Evolutionary conservation across 2,329 filamentous ascomycete genomes (phyloP).

Genomic region (Lasiodiplodia hormozganensis): DNA sequence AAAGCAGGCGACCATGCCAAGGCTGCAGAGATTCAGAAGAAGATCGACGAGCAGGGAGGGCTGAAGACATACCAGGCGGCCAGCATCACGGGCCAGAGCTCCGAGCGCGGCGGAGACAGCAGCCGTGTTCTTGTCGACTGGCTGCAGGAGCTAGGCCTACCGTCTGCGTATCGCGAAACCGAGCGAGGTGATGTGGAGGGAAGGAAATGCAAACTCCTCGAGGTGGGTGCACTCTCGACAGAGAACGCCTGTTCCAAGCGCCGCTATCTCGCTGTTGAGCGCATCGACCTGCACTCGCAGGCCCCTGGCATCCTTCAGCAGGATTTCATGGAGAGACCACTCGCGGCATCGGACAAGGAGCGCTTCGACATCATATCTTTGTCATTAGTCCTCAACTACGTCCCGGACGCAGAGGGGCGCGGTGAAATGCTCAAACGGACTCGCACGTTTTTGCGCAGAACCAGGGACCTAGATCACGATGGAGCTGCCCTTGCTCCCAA

Average conservation of each 20-base stretch:
- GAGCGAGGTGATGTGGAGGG: constrained; percentile 27
- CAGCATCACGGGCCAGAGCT: constrained; percentile 67
- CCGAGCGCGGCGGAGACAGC: constrained; percentile 68
- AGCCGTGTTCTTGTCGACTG: constrained; percentile 66
- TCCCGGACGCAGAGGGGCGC: constrained; percentile 75
- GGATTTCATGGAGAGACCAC: constrained; percentile 89
- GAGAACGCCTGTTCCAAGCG: constrained; percentile 81
- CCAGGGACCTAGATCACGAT: constrained; percentile 6
- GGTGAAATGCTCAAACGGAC: constrained; percentile 77
- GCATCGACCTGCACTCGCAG: constrained; percentile 92
- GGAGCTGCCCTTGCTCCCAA: constrained; percentile 31
- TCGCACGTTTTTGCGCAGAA: constrained; percentile 41
- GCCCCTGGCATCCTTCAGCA: constrained; percentile 81
- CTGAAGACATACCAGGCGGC: constrained; percentile 67
- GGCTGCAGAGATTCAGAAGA: constrained; percentile 52
- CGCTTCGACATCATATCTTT: constrained; percentile 90
- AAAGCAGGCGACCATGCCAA: constrained; percentile 49
- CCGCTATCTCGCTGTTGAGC: constrained; percentile 72
- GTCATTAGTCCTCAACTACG: constrained; percentile 92
- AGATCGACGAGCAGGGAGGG: constrained; percentile 65
- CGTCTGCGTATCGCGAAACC: constrained; percentile 13
- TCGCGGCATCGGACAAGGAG: constrained; percentile 68
- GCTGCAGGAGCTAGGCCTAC: constrained; percentile 49
- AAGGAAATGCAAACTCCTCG: constrained; percentile 70
- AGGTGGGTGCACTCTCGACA: constrained; percentile 86